Base-by-base conservation (phyloP, 2,329 filamentous ascomycete genomes). In the Akanthomyces dipterigenus region DNA sequence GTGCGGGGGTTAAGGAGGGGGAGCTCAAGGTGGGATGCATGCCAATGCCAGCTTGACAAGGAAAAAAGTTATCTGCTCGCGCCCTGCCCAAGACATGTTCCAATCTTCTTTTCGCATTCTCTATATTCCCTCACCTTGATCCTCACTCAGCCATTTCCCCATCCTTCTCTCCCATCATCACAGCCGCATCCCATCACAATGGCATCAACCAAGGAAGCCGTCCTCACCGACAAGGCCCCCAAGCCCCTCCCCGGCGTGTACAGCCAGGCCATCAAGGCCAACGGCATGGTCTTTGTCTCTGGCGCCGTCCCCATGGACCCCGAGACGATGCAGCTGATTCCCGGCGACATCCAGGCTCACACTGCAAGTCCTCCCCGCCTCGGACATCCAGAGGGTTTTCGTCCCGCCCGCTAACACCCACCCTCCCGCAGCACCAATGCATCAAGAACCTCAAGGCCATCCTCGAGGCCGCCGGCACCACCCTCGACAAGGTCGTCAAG, bases 401-500 rank as follows among this genome's bases (percentile, higher is more conserved):
- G 11, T 18, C 20, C 6, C 7, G 24, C 46, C 14, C 16, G 36
- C 34, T n/a, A 38, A 34, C 49, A 22, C 49, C 2, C 49, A 22
- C 49, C 2, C 2, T 8, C 31, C 45, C 22, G 18, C 62, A 77
- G 68, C 83, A 83, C 66, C 82, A 83, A 69, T 89, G 85, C 80
- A 88, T 88, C 76, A 81, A 87, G 73, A 90, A 90, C 74, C 81
- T 92, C 67, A 77, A 81, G 61, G 86, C 86, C 36, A 86, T 92
- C 63, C 80, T 92, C 40, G 82, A 85, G 63, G 88, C 84, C 55
- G 88, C 88, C 5, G 88, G 88, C 20, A 86, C 83, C 42, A 80
- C 77, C 61, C 77, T 92, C 49, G 76, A 80, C 49, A 85, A 85
- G 70, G 85, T 90, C 24, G 85, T 91, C 70, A 90, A 90, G 78